Percentiles rank a stretch among this genome's conserved stretches.
phyloP scores from a whole-genome alignment of 2,329 filamentous ascomycete species.

The Fusarium solani-melongenae region DNA sequence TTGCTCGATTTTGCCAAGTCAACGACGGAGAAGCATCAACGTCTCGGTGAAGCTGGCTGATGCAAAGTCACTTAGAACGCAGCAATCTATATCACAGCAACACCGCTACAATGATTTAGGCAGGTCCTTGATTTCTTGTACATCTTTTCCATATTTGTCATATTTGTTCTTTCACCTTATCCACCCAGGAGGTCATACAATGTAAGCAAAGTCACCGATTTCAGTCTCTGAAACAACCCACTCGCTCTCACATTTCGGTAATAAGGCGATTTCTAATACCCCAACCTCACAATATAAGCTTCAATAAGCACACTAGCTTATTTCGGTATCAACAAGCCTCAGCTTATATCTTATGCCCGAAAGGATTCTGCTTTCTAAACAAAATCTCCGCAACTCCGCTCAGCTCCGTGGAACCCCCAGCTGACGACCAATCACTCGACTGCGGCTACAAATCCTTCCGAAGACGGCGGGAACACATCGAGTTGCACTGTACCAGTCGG shows the following conservation, averaged over 20 bases:
- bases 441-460: not conserved
- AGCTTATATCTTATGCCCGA: too few relatives aligned
- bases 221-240: too few relatives aligned
- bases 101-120: accelerated
- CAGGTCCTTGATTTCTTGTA: not conserved
- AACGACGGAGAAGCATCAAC: too few relatives aligned
- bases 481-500: too few relatives aligned
- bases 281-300: not conserved
- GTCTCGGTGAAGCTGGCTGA: too few relatives aligned
- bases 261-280: not conserved
- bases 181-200: too few relatives aligned
- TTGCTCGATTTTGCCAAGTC: too few relatives aligned
- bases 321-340: too few relatives aligned
- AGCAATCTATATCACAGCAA: not conserved
- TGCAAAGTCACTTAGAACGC: not conserved
- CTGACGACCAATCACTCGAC: not conserved
- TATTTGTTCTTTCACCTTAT: too few relatives aligned
- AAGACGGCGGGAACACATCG: not conserved
- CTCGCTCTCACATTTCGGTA: not conserved
- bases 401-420: not conserved
- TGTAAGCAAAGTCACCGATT: too few relatives aligned
- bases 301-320: not conserved
- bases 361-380: not conserved
- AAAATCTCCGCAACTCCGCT: not conserved
- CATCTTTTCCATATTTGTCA: too few relatives aligned